phyloP scores from a whole-genome alignment of 306 rosid species.

The Medicago arabica region DNA sequence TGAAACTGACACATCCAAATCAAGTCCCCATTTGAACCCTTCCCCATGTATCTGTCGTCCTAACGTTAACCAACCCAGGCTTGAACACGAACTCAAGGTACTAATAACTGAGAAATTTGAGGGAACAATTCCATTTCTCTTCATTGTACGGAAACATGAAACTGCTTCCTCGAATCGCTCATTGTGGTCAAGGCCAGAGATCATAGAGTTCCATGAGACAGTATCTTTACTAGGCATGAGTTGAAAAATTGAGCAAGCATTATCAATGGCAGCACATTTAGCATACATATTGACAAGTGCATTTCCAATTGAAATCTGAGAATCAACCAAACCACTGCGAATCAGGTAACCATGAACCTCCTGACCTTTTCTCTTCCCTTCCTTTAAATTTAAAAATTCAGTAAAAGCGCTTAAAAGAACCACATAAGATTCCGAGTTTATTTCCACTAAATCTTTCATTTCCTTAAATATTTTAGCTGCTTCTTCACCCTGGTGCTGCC shows the following conservation, averaged over 20 bases:
- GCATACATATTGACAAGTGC: conserved; percentile 87
- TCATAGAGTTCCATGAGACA: conserved; percentile 86
- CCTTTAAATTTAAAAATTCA: conserved; percentile 61
- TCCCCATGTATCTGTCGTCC: conserved; percentile 80
- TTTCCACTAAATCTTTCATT: conserved; percentile 64
- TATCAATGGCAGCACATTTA: conserved; percentile 64
- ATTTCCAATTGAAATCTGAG: conserved; percentile 63
- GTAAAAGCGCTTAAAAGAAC: conserved; percentile 75
- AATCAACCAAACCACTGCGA: conserved; percentile 50
- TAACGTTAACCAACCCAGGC: conserved; percentile 73
- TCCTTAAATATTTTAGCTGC: conserved; percentile 68
- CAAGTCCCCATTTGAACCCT: conserved; percentile 82
- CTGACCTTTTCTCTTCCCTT: conserved; percentile 73
- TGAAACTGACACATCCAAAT: conserved; percentile 85
- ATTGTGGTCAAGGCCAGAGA: conserved; percentile 85
- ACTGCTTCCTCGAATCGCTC: conserved; percentile 74
- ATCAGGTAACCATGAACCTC: conserved; percentile 77
- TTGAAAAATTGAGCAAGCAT: conserved; percentile 68
- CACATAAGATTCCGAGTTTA: conserved; percentile 67
- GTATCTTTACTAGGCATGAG: conserved; percentile 65
- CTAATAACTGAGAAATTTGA: conserved; percentile 87
- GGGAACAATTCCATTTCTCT: conserved; percentile 66
- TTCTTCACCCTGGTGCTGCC: conserved; percentile 83
- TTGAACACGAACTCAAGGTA: conserved; percentile 85
- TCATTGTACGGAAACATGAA: conserved; percentile 61